Evolutionary conservation across 1,284 basidiomycete species (phyloP).

Genomic region (Fistulinella staudtii): DNA sequence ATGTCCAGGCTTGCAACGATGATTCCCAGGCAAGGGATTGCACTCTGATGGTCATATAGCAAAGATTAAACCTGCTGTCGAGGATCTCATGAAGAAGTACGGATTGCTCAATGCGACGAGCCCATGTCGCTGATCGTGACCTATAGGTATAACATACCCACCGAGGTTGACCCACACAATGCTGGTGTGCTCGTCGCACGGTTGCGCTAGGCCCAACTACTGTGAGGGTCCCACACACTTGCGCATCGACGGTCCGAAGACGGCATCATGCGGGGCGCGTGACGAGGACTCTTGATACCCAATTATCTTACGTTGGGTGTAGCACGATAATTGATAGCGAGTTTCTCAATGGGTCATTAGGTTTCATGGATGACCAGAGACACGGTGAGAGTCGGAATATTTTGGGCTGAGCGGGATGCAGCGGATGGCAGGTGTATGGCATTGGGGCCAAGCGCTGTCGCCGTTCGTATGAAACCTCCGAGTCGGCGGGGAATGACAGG

Average conservation of each 20-base stretch:
- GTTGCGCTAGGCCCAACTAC: slow-evolving; percentile 38
- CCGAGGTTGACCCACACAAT: slow-evolving; percentile 75
- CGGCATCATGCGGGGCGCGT: neutral
- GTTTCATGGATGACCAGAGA: too few species aligned
- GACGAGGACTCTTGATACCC: neutral
- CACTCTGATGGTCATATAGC: slow-evolving; percentile 80
- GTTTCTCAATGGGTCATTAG: too few species aligned
- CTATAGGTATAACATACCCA: slow-evolving; percentile 23
- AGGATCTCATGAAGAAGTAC: slow-evolving; percentile 80
- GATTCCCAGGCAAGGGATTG: slow-evolving; percentile 65
- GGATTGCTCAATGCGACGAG: slow-evolving; percentile 13
- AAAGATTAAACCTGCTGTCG: slow-evolving; percentile 93
- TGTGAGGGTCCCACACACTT: neutral
- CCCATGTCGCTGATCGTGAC: neutral
- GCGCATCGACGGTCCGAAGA: too few species aligned
- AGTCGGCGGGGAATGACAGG: too few species aligned
- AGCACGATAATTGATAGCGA: too few species aligned
- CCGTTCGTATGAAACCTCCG: too few species aligned
- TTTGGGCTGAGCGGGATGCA: too few species aligned
- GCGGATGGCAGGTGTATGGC: too few species aligned
- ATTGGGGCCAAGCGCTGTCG: too few species aligned
- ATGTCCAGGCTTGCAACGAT: neutral
- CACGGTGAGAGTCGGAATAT: too few species aligned
- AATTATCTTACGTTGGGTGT: neutral
- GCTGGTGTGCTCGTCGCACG: slow-evolving; percentile 84